These are phyloP conservation scores for Didymella exigua DNA, from an alignment of 2,329 filamentous ascomycete genomes.

Conservation along the genomic window DNA sequence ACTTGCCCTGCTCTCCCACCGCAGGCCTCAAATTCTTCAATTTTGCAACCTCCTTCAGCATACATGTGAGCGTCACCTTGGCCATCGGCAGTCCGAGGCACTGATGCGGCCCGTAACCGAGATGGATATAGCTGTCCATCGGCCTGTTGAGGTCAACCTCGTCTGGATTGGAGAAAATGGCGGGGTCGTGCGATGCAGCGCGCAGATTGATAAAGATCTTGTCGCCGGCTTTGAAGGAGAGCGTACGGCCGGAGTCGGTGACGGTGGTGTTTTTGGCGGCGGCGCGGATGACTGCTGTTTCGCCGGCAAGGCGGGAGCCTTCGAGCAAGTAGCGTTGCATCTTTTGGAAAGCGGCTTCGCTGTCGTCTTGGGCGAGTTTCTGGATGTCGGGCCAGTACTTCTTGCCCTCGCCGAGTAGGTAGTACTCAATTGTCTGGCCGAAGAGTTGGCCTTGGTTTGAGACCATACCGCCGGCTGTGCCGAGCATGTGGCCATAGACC, in stretches of 20 bases:
- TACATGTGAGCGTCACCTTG: constrained; percentile 51
- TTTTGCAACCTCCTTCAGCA: constrained; percentile 53
- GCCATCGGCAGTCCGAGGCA: constrained; percentile 54
- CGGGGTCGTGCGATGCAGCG: constrained; percentile 49
- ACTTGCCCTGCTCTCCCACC: constrained; percentile 45
- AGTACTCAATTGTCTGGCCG: constrained; percentile 63
- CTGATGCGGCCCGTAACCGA: constrained; percentile 52
- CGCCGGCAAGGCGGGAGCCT: constrained; percentile 51
- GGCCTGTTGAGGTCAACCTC: constrained; percentile 47
- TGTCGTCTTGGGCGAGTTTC: constrained; percentile 50
- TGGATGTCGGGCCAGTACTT: constrained; percentile 57
- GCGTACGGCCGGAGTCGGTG: constrained; percentile 40
- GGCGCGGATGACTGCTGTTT: constrained; percentile 51
- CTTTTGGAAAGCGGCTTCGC: constrained; percentile 53
- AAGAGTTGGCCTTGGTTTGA: constrained; percentile 64
- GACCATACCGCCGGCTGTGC: constrained; percentile 61
- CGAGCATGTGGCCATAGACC: constrained; percentile 63
- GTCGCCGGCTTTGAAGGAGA: constrained; percentile 45
- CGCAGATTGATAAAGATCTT: constrained; percentile 52
- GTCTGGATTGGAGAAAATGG: constrained; percentile 51
- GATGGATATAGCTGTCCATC: constrained; percentile 52
- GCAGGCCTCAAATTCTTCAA: constrained; percentile 50
- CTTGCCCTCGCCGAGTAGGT: constrained; percentile 56
- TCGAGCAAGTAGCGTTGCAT: constrained; percentile 59
- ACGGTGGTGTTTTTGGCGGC: constrained; percentile 43